Conservation (phyloP, 345 rosid genomes). For the Psidium friedrichsthalianum region DNA sequence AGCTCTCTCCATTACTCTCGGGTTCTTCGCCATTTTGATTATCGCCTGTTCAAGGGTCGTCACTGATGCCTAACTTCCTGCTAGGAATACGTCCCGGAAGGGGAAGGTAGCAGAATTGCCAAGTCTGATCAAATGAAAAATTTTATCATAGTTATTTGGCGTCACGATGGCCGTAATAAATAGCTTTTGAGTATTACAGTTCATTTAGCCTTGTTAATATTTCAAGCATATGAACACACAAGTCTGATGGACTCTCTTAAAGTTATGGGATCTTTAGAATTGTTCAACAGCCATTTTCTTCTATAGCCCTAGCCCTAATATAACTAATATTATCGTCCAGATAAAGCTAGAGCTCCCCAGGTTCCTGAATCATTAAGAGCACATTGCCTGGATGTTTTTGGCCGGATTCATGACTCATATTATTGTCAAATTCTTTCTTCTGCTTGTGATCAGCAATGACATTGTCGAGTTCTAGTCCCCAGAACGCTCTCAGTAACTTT, state of each 20-base stretch:
- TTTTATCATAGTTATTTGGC: too few species aligned
- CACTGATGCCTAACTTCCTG: not conserved
- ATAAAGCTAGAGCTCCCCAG: not conserved
- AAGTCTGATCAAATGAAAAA: not conserved
- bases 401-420: not conserved
- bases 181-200: too few species aligned
- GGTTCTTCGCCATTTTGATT: not conserved
- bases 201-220: too few species aligned
- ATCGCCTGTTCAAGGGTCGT: not conserved
- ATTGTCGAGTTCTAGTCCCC: not conserved
- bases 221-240: too few species aligned
- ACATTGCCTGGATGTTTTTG: constrained; percentile 8
- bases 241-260: too few species aligned
- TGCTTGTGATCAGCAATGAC: not conserved
- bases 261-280: not conserved
- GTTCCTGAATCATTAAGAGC: constrained; percentile 6
- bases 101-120: not conserved
- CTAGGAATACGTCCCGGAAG: not conserved
- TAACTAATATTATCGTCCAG: not conserved
- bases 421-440: not conserved
- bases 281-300: not conserved
- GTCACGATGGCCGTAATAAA: too few species aligned
- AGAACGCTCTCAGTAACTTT: not conserved
- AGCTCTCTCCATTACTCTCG: not conserved
- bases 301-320: not conserved